Conservation (phyloP, 2,329 filamentous ascomycete species). For the Dactylellina cionopaga region DNA sequence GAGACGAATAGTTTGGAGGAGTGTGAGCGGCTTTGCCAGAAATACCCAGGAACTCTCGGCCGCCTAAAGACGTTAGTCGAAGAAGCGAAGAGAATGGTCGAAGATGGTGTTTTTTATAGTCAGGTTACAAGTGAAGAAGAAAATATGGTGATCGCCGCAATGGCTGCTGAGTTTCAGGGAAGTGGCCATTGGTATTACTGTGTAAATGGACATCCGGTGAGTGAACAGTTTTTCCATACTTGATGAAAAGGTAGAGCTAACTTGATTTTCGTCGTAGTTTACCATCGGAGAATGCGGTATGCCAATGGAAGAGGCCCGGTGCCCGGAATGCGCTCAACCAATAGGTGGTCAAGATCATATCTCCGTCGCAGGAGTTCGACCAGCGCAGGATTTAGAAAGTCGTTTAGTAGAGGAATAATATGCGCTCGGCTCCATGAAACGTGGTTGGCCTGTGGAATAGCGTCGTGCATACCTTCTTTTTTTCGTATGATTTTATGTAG, state of each 20-base stretch:
- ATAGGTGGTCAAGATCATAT: slow-evolving; percentile 69
- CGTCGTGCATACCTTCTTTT: no score
- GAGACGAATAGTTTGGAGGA: slow-evolving; percentile 27
- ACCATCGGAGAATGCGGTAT: slow-evolving; percentile 74
- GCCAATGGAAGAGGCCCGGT: slow-evolving; percentile 71
- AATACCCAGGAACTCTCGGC: slow-evolving; percentile 50
- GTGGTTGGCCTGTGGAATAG: no score
- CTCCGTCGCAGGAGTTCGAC: slow-evolving; percentile 66
- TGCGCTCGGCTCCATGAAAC: no score
- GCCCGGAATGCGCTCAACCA: slow-evolving; percentile 70
- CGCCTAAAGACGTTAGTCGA: slow-evolving; percentile 64
- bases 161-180: slow-evolving; percentile 65
- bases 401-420: no score
- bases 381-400: slow-evolving; percentile 67
- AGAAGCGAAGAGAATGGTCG: slow-evolving; percentile 64
- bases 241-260: background rate
- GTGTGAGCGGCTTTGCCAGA: slow-evolving; percentile 36
- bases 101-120: slow-evolving; percentile 64
- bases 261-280: slow-evolving; percentile 61
- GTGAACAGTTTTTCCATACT: background rate
- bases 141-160: slow-evolving; percentile 65
- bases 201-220: slow-evolving; percentile 66
- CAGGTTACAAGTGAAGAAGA: slow-evolving; percentile 66
- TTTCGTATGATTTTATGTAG: no score
- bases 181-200: slow-evolving; percentile 73